Evolutionary conservation across 2,329 filamentous ascomycete genomes (phyloP).

Genomic region (Reticulascus tulasneorum): DNA sequence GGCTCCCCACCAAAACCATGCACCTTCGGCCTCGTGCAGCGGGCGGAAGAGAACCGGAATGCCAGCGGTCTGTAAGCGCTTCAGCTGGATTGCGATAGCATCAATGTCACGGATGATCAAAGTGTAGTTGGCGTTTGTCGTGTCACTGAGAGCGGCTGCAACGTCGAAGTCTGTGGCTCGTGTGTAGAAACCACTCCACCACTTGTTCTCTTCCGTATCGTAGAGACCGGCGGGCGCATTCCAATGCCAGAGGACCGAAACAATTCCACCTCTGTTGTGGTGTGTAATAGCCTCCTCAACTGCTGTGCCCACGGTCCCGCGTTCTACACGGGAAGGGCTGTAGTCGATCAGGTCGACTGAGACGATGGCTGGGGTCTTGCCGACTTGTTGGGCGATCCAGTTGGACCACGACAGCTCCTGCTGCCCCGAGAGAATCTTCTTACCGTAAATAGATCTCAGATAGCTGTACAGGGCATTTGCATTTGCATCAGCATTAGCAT

Average conservation of each 20-base stretch:
- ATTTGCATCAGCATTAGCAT: conserved; percentile 29
- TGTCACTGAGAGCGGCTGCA: conserved; percentile 34
- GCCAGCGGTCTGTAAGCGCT: conserved; percentile 36
- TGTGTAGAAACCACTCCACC: conserved; percentile 48
- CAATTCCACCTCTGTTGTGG: conserved; percentile 37
- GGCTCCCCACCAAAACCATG: conserved; percentile 51
- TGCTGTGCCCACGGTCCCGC: conserved; percentile 34
- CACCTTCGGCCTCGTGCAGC: conserved; percentile 46
- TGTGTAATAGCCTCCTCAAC: conserved; percentile 44
- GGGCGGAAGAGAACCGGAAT: conserved; percentile 44
- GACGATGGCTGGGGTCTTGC: conserved; percentile 43
- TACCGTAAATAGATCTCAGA: conserved; percentile 40
- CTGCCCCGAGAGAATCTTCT: conserved; percentile 44
- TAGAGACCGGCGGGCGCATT: conserved; percentile 42
- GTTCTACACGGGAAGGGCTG: conserved; percentile 39
- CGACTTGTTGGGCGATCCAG: conserved; percentile 39
- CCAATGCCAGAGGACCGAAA: conserved; percentile 47
- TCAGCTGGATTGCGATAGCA: conserved; percentile 39
- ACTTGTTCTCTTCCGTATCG: conserved; percentile 38
- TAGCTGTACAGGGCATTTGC: conserved; percentile 36
- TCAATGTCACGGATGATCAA: conserved; percentile 43
- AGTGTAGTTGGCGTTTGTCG: conserved; percentile 42
- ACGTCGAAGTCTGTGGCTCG: conserved; percentile 44
- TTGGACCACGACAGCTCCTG: conserved; percentile 38
- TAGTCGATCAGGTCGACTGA: conserved; percentile 47